Conservation (phyloP, 1,139 yeast species). For the Kodamaea derodonti region DNA sequence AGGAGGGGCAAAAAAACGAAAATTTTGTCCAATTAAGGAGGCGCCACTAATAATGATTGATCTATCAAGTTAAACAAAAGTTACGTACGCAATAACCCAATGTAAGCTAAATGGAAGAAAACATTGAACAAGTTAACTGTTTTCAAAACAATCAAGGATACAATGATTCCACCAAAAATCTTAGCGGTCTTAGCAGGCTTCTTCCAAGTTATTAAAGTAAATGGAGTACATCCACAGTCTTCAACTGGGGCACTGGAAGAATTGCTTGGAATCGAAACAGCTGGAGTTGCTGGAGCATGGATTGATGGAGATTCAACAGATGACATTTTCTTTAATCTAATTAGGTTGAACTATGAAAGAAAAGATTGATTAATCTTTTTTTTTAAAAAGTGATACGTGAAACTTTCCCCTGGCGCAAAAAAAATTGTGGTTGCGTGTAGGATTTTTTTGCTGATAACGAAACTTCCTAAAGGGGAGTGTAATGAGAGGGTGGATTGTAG, state of each 20-base stretch:
- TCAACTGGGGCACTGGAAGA: conserved; percentile 1
- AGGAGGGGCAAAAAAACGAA: neutral
- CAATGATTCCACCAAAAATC: conserved; percentile 63
- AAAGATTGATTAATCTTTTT: neutral
- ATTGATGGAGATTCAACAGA: neutral
- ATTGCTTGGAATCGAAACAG: conserved; percentile 6
- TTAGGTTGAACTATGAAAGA: neutral
- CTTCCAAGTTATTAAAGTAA: conserved; percentile 68
- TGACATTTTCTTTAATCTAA: neutral
- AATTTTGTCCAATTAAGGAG: conserved; percentile 1
- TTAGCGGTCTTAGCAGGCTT: conserved; percentile 78
- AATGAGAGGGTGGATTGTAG: too few species aligned
- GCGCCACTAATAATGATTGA: too few species aligned
- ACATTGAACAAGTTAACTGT: conserved; percentile 67
- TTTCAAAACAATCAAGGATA: conserved; percentile 59
- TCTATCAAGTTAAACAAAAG: too few species aligned
- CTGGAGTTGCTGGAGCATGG: conserved; percentile 6
- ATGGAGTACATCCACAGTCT: conserved; percentile 13
- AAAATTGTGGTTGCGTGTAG: neutral
- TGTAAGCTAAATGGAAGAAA: conserved; percentile 52
- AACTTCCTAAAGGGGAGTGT: neutral
- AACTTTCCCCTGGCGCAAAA: neutral
- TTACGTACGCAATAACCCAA: conserved; percentile 45
- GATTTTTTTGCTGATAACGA: neutral
- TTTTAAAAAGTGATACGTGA: neutral